phyloP scores from a whole-genome alignment of 2,329 filamentous ascomycete genomes.

The Nannizzia gypsea region DNA sequence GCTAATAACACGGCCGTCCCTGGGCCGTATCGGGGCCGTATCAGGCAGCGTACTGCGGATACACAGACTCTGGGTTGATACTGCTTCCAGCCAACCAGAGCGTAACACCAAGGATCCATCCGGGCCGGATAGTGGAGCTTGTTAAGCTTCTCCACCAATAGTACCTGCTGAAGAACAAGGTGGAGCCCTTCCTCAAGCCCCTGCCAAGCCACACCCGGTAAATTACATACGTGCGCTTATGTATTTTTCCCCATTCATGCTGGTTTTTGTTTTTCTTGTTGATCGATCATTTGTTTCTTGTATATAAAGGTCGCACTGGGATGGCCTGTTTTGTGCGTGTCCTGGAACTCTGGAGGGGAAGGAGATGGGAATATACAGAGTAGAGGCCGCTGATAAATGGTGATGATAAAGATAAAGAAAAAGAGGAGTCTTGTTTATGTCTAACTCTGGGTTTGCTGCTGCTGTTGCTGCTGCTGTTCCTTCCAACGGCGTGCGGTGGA shows the following conservation, averaged over 20 bases:
- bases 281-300: neutral
- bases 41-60: neutral
- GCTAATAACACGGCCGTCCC: neutral
- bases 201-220: constrained; percentile 4
- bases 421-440: neutral
- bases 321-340: neutral
- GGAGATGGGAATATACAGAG: neutral
- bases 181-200: neutral
- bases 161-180: neutral
- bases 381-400: neutral
- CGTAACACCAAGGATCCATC: neutral
- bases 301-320: neutral
- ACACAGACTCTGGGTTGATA: neutral
- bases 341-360: neutral
- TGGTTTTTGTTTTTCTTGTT: neutral
- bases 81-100: neutral
- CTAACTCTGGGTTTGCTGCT: neutral
- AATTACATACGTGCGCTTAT: neutral
- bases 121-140: neutral
- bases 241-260: neutral
- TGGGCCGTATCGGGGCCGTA: neutral
- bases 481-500: constrained; percentile 85
- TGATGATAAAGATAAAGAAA: neutral
- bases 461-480: constrained; percentile 42
- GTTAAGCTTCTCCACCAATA: neutral